Conservation (phyloP, 306 rosid species). For the Sphenostylis stenocarpa region DNA sequence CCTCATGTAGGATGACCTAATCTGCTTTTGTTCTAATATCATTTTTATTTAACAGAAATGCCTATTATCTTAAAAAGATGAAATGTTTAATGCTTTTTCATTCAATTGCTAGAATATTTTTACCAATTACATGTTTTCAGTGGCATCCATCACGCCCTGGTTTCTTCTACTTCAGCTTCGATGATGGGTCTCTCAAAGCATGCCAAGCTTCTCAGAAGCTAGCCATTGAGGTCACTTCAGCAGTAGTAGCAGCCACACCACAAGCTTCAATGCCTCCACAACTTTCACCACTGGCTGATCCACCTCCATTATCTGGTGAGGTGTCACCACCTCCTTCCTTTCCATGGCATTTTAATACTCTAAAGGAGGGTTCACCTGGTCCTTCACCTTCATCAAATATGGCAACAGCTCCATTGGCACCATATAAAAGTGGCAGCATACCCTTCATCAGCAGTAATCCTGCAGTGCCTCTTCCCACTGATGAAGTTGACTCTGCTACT, state of each 20-base stretch:
- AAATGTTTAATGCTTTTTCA: too few species aligned
- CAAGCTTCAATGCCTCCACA: not conserved
- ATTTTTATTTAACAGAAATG: too few species aligned
- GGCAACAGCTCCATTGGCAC: not conserved
- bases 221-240: not conserved
- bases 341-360: not conserved
- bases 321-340: not conserved
- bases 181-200: conserved; percentile 51
- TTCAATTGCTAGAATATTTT: too few species aligned
- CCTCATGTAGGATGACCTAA: not conserved
- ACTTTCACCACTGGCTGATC: not conserved
- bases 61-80: not conserved
- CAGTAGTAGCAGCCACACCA: not conserved
- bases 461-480: conserved; percentile 39
- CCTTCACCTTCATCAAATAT: not conserved
- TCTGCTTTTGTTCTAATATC: not conserved
- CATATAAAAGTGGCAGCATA: not conserved
- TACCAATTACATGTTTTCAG: conserved; percentile 38
- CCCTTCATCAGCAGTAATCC: conserved; percentile 42
- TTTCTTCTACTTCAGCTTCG: conserved; percentile 74
- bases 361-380: not conserved
- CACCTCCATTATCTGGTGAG: not conserved
- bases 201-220: conserved; percentile 58
- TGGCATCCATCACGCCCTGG: conserved; percentile 90
- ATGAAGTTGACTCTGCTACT: not conserved